Conservation (phyloP, 2,329 filamentous ascomycete species). For the Colletotrichum euphorbiae region DNA sequence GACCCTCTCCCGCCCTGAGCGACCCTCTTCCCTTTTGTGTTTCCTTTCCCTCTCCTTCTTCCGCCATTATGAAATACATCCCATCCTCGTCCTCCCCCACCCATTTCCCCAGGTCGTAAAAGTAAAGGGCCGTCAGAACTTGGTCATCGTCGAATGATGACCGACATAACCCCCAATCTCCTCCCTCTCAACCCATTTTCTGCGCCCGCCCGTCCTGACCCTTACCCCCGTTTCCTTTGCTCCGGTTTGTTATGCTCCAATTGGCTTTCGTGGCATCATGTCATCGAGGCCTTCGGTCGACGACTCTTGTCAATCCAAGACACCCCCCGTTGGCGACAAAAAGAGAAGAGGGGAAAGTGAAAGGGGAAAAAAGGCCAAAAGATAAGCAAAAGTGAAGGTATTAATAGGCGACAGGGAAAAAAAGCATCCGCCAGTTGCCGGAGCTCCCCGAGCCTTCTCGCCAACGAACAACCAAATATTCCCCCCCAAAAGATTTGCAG, state of each 20-base stretch:
- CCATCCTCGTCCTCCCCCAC: constrained; percentile 13
- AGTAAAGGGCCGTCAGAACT: constrained; percentile 29
- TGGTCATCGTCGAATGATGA: constrained; percentile 32
- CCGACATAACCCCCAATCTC: constrained; percentile 1
- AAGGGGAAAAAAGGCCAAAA: not conserved
- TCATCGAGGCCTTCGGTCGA: constrained; percentile 11
- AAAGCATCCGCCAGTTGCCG: constrained; percentile 19
- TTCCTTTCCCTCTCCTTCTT: not conserved
- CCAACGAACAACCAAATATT: not conserved
- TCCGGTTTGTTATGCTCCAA: constrained; percentile 35
- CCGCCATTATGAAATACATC: constrained; percentile 29
- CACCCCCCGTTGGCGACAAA: constrained; percentile 7
- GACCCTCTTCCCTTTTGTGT: not conserved
- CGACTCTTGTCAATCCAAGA: not conserved
- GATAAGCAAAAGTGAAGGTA: constrained; percentile 20
- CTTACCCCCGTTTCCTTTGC: not conserved
- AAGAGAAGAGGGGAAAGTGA: not conserved
- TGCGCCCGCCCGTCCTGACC: not conserved
- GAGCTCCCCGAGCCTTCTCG: not conserved
- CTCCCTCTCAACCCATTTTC: not conserved
- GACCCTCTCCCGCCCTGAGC: not conserved
- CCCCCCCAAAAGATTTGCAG: not conserved
- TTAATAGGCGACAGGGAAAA: constrained; percentile 27
- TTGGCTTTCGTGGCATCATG: constrained; percentile 38
- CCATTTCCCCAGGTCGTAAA: constrained; percentile 24